Evolutionary conservation across 2,329 filamentous ascomycete species (phyloP), one percentile per base, ranked within the genome.

Genomic region (Penicillium nordicum): DNA sequence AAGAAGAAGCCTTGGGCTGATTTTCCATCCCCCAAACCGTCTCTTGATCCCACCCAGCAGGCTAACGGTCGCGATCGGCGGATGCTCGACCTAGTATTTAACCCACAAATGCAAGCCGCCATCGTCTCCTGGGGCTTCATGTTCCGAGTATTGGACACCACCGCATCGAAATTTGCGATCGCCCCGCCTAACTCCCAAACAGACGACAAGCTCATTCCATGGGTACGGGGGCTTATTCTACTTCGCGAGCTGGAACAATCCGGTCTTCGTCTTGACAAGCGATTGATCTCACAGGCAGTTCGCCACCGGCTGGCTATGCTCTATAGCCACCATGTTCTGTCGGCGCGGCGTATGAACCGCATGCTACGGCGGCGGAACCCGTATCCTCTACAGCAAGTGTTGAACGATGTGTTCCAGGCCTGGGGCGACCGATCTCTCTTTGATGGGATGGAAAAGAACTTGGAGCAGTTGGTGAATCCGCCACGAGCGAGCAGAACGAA

Each of bases 121-220:
- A 74, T 83, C 38, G 71, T 83, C 12, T 68, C 74, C 44, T 82
- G 80, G 79, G 78, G 79, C 2, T 82, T 83, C 63, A 72, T 57
- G 42, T 60, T 66, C 40, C 64, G 66, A 14, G 64, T 73, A 30
- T 63, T 65, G 16, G 49, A 59, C 16, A 57, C 68, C 8, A 57
- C 49, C 11, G 55, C 60, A n/a, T 56, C 40, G 5, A 57, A 60
- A 43, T 57, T 44, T n/a, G 63, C 63, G 32, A 63, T 65, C 43
- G 46, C 60, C 4, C 59, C 67, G 27, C 63, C 54, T n/a, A 29
- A 51, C 16, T 18, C 45, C 21, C 40, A 37, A 10, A 44, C 59
- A 0, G 60, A 59, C 3, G 60, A 67, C 11, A 63, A 57, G n/a
- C 64, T 75, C 5, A 64, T 75, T 21, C 69, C 69, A 9, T 78